Evolutionary conservation across 2,329 filamentous ascomycete genomes (phyloP).

Genomic region (Didymella segeticola): DNA sequence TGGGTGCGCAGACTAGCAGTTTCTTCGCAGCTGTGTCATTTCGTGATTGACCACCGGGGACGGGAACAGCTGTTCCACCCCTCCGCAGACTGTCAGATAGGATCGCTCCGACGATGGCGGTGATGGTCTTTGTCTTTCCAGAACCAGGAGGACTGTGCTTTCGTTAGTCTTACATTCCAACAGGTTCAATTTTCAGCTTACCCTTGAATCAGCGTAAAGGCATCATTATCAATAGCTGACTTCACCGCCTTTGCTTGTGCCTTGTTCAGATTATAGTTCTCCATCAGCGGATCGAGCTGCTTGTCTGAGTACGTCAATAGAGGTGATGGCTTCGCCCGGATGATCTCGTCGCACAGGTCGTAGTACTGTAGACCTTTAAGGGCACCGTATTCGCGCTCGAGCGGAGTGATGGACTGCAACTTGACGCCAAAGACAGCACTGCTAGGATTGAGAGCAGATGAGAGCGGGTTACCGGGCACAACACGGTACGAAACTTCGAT

Average conservation of each 20-base stretch:
- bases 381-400: constrained; percentile 94
- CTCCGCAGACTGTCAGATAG: constrained; percentile 65
- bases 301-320: constrained; percentile 81
- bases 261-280: constrained; percentile 82
- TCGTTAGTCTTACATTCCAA: constrained; percentile 25
- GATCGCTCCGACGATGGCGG: constrained; percentile 91
- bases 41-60: constrained; percentile 45
- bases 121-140: constrained; percentile 97
- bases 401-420: constrained; percentile 89
- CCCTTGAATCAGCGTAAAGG: constrained; percentile 95
- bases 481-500: constrained; percentile 88
- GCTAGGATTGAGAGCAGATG: constrained; percentile 72
- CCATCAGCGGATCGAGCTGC: constrained; percentile 71
- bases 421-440: constrained; percentile 76
- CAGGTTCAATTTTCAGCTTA: constrained; percentile 43
- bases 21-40: constrained; percentile 70
- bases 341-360: constrained; percentile 90
- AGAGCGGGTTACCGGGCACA: constrained; percentile 68
- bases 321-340: constrained; percentile 87
- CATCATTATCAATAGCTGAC: constrained; percentile 93
- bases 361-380: constrained; percentile 92
- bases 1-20: constrained; percentile 94
- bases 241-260: constrained; percentile 92
- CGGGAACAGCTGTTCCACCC: constrained; percentile 55
- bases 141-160: constrained; percentile 80